A percentile compares a stretch with the other conserved stretches of the same genome.
Conservation (phyloP, 2,329 filamentous ascomycete species). For the Colletotrichum neosansevieriae region DNA sequence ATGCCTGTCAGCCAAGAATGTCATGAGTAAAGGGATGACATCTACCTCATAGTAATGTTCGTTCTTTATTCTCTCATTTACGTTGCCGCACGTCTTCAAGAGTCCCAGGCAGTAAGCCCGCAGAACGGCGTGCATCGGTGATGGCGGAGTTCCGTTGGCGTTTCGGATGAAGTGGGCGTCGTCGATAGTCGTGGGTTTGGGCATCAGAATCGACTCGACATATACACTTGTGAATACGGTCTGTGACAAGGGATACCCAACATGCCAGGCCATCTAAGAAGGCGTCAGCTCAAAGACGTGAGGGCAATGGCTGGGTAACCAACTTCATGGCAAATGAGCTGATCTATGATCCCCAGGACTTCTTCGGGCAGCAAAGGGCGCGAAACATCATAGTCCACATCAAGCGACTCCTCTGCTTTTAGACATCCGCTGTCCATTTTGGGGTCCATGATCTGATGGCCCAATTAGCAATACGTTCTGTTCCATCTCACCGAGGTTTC, state of each 20-base stretch:
- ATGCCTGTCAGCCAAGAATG: conserved; percentile 1
- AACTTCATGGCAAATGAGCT: conserved; percentile 90
- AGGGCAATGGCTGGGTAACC: conserved; percentile 40
- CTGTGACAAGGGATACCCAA: conserved; percentile 94
- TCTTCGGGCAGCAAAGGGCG: conserved; percentile 78
- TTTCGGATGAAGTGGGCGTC: conserved; percentile 72
- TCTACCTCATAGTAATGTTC: conserved; percentile 91
- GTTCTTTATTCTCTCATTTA: conserved; percentile 81
- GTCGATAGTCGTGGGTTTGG: conserved; percentile 71
- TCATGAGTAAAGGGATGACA: conserved; percentile 11
- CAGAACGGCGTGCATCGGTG: conserved; percentile 72
- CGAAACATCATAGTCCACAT: conserved; percentile 83
- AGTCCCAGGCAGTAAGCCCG: conserved; percentile 88
- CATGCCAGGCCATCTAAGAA: conserved; percentile 90
- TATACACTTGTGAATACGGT: conserved; percentile 95
- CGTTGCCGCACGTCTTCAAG: conserved; percentile 84
- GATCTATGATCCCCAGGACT: conserved; percentile 93
- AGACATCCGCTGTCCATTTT: conserved; percentile 98
- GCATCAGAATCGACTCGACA: conserved; percentile 84
- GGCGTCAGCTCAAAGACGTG: conserved; percentile 17
- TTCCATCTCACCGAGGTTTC: background rate
- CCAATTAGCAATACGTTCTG: conserved; percentile 14
- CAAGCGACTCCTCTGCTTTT: conserved; percentile 81
- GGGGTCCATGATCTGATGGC: conserved; percentile 89
- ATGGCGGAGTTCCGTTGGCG: conserved; percentile 42